phyloP scores from a whole-genome alignment of 345 rosid species.

The Citropsis articulata region DNA sequence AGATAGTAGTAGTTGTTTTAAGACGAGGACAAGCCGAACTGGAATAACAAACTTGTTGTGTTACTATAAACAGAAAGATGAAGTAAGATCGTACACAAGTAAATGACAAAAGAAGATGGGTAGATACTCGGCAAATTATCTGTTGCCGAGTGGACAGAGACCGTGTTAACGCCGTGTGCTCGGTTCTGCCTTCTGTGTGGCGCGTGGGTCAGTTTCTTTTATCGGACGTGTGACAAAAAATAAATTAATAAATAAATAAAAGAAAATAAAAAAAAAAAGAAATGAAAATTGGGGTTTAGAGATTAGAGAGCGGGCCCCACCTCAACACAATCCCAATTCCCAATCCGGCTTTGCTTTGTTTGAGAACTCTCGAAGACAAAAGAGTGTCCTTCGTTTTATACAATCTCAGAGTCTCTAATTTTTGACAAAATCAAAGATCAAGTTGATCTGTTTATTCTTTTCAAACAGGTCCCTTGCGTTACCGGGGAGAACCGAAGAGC shows the following conservation, averaged over 20 bases:
- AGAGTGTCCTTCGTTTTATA: background rate
- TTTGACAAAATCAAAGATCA: no score
- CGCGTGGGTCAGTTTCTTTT: background rate
- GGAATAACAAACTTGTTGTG: background rate
- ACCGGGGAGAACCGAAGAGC: no score
- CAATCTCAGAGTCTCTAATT: background rate
- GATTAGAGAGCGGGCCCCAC: conserved; percentile 11
- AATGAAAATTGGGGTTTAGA: background rate
- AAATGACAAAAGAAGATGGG: background rate
- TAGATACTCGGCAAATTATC: background rate
- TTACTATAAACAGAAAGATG: background rate
- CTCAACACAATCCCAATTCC: conserved; percentile 10
- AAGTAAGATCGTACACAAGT: no score
- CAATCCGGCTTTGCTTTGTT: conserved; percentile 22
- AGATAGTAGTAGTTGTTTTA: no score
- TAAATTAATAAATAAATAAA: background rate
- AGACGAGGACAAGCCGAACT: background rate
- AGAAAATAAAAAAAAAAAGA: background rate
- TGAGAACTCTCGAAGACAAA: conserved; percentile 12
- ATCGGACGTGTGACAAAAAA: background rate
- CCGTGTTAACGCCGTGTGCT: background rate
- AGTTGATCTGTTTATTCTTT: background rate
- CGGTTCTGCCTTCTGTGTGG: background rate
- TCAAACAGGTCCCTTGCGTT: background rate
- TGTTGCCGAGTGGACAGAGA: background rate